A percentile compares a stretch with the other conserved stretches of the same genome.
These are phyloP conservation scores for Hericium coralloides DNA, from an alignment of 768 basidiomycete genomes.

Conservation along the genomic window DNA sequence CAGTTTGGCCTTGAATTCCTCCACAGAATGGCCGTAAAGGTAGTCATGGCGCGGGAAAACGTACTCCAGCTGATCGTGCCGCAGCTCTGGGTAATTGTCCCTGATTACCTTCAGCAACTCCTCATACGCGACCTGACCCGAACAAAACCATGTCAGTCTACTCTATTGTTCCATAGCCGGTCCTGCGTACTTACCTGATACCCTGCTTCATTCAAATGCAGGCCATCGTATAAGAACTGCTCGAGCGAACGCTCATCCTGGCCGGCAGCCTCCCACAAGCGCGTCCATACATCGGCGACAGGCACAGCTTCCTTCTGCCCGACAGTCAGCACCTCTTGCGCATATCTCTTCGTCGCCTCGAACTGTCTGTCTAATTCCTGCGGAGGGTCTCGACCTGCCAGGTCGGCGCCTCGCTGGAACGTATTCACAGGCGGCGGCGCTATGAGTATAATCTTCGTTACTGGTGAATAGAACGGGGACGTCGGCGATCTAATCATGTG, in stretches of 20 bases:
- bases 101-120: constrained; percentile 48
- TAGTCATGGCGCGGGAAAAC: constrained; percentile 52
- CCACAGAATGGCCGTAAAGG: constrained; percentile 13
- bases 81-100: constrained; percentile 55
- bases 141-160: not conserved
- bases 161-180: not conserved
- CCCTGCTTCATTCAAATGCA: constrained; percentile 71
- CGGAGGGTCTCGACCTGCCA: constrained; percentile 42
- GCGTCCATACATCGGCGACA: constrained; percentile 68
- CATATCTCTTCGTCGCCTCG: constrained; percentile 56
- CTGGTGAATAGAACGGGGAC: constrained; percentile 59
- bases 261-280: constrained; percentile 67
- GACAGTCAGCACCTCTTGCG: constrained; percentile 57
- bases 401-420: constrained; percentile 41
- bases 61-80: constrained; percentile 49
- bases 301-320: constrained; percentile 46
- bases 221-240: constrained; percentile 58
- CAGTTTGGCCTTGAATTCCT: constrained; percentile 9
- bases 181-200: constrained; percentile 46
- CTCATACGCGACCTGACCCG: constrained; percentile 56
- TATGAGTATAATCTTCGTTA: constrained; percentile 70
- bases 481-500: constrained; percentile 49
- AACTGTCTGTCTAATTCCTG: constrained; percentile 50
- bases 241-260: constrained; percentile 43
- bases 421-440: constrained; percentile 81